phyloP scores from a whole-genome alignment of 2,329 filamentous ascomycete species.

The Microsporum canis region DNA sequence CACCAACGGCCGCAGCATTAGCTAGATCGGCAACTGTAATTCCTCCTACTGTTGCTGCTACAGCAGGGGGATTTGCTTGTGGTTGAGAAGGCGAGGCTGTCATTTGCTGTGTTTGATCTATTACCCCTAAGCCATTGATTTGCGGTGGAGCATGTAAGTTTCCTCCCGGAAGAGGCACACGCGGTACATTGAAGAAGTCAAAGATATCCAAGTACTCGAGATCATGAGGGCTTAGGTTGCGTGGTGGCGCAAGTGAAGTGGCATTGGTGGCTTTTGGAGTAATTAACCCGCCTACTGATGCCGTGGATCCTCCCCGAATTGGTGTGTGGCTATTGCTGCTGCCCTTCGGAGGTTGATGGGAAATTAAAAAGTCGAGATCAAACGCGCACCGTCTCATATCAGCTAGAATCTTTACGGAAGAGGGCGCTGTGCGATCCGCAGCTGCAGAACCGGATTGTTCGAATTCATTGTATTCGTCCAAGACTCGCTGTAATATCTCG shows the following conservation, averaged over 20 bases:
- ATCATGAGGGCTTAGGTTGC: conserved; percentile 64
- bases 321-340: conserved; percentile 27
- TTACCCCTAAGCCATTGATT: background rate
- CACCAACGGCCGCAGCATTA: background rate
- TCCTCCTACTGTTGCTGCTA: background rate
- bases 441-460: conserved; percentile 43
- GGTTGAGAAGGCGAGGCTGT: background rate
- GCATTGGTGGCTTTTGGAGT: conserved; percentile 10
- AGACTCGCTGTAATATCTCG: conserved; percentile 64
- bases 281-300: conserved; percentile 6
- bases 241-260: conserved; percentile 32
- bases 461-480: conserved; percentile 74
- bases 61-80: background rate
- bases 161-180: conserved; percentile 42
- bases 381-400: conserved; percentile 88
- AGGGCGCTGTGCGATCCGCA: conserved; percentile 63
- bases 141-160: background rate
- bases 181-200: conserved; percentile 85
- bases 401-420: conserved; percentile 72
- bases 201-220: conserved; percentile 88
- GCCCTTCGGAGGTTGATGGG: conserved; percentile 52
- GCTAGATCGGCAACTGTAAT: conserved; percentile 1
- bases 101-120: background rate
- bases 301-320: conserved; percentile 15
- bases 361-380: conserved; percentile 81